Evolutionary conservation across 2,329 filamentous ascomycete genomes (phyloP), one percentile per base, ranked within the genome.

Genomic region (Arachnomyces sp.): DNA sequence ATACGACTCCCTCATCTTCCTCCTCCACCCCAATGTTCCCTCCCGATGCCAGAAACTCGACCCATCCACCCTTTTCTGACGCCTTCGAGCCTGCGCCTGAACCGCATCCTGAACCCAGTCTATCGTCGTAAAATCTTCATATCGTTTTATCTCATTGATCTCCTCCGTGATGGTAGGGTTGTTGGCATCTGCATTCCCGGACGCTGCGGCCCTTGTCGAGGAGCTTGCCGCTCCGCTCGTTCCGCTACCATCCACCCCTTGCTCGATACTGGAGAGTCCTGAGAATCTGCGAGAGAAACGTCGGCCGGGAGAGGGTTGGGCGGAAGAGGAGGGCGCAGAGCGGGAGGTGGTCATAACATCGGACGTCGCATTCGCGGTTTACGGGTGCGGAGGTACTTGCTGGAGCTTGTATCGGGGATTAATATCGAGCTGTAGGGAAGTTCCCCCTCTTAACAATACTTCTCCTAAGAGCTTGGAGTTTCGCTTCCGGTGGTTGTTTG

Each of bases 51-150:
- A 84, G 45, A 84, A 79, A 31, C 82, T 80, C 2, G 77, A 79
- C 5, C 81, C 79, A 53, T 82, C 79, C 60, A 79, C 81, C 54
- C 84, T 77, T 51, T 83, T 76, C 35, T 83, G 76, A 54, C 85
- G 85, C 46, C 90, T 79, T 40, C 89, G 79, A 34, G 85, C 71
- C 59, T 94, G 86, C 61, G 95, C 92, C 48, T 89, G 82, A 28
- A 88, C 83, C 8, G 90, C 89, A 74, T 98, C 92, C 62, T 98
- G 90, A 0, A 98, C 90, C 92, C 92, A 98, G 65, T 98, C 92
- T 77, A 72, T 68, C 1, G 92, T 98, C 4, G 89, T 94, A 60
- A 98, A 98, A 66, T 98, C 92, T 75, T 94, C 92, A 67, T 98
- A 98, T 67, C 90, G 78, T 68, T 95, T 95, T 60, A 98, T 96